phyloP scores from a whole-genome alignment of 495 filamentous ascomycete species.

The Penicillium canariense region DNA sequence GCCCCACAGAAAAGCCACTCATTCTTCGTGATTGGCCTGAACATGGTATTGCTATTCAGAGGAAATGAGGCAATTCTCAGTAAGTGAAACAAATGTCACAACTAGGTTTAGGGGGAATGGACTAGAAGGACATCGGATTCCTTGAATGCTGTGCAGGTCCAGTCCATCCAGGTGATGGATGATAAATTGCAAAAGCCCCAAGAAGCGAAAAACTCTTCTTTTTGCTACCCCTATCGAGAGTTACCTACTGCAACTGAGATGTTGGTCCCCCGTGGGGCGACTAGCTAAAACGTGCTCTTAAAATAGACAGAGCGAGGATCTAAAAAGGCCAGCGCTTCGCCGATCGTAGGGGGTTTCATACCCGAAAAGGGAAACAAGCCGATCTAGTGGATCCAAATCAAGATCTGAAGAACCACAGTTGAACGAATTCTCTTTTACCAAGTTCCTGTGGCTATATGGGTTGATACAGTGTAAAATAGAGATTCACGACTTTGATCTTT shows the following conservation, averaged over 20 bases:
- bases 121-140: not conserved
- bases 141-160: no score
- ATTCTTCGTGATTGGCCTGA: conserved; percentile 2
- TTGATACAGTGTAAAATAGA: not conserved
- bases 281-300: not conserved
- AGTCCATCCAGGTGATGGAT: not conserved
- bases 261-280: not conserved
- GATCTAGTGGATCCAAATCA: not conserved
- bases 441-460: not conserved
- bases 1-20: conserved; percentile 17
- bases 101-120: not conserved
- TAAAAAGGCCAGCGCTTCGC: not conserved
- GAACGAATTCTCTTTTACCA: not conserved
- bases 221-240: not conserved
- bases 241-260: not conserved
- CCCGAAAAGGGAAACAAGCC: not conserved
- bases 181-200: not conserved
- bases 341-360: not conserved
- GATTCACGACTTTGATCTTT: not conserved
- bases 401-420: not conserved
- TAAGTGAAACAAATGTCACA: not conserved
- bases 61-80: not conserved
- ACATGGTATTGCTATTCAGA: not conserved
- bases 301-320: not conserved
- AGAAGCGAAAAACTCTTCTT: not conserved